Evolutionary conservation across 768 basidiomycete genomes (phyloP), one percentile per base, ranked within the genome.

Genomic region (Boletus subcaerulescens): DNA sequence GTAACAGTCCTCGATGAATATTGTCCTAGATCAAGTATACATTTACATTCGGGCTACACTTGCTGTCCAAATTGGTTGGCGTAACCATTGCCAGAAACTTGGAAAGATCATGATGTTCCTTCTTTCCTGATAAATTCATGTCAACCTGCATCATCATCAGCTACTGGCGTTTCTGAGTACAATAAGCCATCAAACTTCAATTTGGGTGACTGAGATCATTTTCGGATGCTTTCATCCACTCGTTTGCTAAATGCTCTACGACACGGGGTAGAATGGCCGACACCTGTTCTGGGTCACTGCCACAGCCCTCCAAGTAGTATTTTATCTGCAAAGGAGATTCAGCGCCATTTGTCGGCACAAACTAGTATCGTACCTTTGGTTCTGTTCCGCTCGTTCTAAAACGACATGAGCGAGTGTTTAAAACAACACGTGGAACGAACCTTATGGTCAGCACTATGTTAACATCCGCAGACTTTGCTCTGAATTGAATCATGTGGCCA

Each of bases 401-500:
- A 60, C 3, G 49, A 43, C 29, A 36, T 41, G 2, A 7, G 11
- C 33, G 33, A 14, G 6, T 3, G 32, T 31, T 45, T 40, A 29
- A 9, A n/a, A 48, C 35, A 46, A 52, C 35, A 46, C 20, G 24
- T 32, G 31, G 44, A 14, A 65, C 74, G 9, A 67, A 88, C 89
- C 90, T 76, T 35, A 82, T 79, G 1, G 93, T 94, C 48, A 93
- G 72, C 1, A 82, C 80, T 41, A 93, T 77, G 57, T 71, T 80
- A 22, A 74, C 77, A 5, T 73, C 73, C 44, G 75, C 72, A 1
- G 60, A 67, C 43, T 57, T 57, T 3, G 83, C 87, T 49, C 83
- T 74, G 67, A 95, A 87, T 59, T 89, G 86, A 40, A 94, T 83
- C 93, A 94, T 93, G 60, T 94, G 86, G 7, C 91, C 86, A 0